Base-by-base conservation (phyloP, 352 stramenopile genomes). In the Phytophthora palmivora region DNA sequence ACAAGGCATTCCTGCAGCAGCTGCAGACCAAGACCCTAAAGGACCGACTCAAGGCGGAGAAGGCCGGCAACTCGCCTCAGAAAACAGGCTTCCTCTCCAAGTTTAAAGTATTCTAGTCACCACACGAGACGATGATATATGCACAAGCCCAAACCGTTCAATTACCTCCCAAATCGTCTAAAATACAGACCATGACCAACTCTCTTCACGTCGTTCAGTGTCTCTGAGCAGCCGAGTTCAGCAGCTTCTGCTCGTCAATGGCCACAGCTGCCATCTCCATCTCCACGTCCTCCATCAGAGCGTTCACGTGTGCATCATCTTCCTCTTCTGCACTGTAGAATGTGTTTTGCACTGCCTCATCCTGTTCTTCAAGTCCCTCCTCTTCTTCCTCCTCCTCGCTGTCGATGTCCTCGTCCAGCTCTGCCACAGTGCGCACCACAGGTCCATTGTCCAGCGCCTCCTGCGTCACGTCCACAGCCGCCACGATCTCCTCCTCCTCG, bases 1-100 rank as follows among this genome's bases (percentile, higher is more conserved):
- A 91, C 71, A 92, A 92, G 69, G 72, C 76, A 3, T 94, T 95
- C 50, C 83, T 84, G 49, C 58, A 76, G 52, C 78, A 89, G 48
- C 70, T 92, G 37, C 78, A 89, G 58, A 37, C 67, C 45, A 95
- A 95, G 70, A 82, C 70, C 37, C 70, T 93, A 53, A 91, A 90
- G 62, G 84, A 95, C 43, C 78, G 74, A 16, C 68, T 91, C 26
- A 91, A 88, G 67, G 67, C 76, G 48, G 82, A 91, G 57, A 88
- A 86, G 59, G 34, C 49, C 22, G 67, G 62, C 43, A 58, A 51
- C 7, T 55, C 69, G 33, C 67, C 79, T 0, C 56, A 60, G 42
- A 91, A 89, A 67, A 65, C 62, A 47, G 63, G 78, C 28, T 91
- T 89, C 71, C 76, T 91, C 34, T 88, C 78, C 72, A 89, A 88